Evolutionary conservation across 2,329 filamentous ascomycete species (phyloP).

Genomic region (Geosmithia flava): DNA sequence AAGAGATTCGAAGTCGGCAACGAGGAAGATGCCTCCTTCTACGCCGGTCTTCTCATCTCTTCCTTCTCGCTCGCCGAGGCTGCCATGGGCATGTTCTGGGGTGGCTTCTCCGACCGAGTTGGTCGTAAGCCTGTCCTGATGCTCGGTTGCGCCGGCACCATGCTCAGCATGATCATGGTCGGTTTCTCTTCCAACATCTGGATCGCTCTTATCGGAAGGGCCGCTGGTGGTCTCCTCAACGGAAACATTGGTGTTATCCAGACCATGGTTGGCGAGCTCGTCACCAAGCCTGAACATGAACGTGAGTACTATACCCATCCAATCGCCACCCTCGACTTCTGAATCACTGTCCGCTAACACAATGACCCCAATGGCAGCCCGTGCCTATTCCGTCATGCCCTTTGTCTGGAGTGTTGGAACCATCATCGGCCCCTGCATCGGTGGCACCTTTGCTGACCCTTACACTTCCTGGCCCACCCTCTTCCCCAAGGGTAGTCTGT

Average conservation of each 20-base stretch:
- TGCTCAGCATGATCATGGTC: slow-evolving; percentile 71
- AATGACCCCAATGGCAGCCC: slow-evolving; percentile 35
- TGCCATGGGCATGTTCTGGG: slow-evolving; percentile 81
- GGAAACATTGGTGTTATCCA: slow-evolving; percentile 87
- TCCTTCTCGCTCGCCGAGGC: slow-evolving; percentile 76
- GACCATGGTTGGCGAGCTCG: slow-evolving; percentile 85
- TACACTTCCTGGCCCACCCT: slow-evolving; percentile 57
- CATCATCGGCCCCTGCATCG: slow-evolving; percentile 79
- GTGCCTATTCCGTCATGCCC: slow-evolving; percentile 84
- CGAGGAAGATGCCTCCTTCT: slow-evolving; percentile 69
- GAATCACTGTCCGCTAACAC: background rate
- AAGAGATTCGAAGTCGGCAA: slow-evolving; percentile 63
- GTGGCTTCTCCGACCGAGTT: slow-evolving; percentile 65
- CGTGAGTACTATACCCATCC: slow-evolving; percentile 39
- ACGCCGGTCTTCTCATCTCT: slow-evolving; percentile 78
- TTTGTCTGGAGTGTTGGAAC: slow-evolving; percentile 90
- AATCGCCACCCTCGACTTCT: slow-evolving; percentile 1
- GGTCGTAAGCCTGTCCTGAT: slow-evolving; percentile 80
- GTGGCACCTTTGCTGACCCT: slow-evolving; percentile 75
- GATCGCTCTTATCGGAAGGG: slow-evolving; percentile 65
- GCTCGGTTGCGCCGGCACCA: slow-evolving; percentile 69
- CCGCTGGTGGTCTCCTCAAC: slow-evolving; percentile 72
- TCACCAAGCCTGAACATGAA: slow-evolving; percentile 74
- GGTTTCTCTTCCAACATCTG: slow-evolving; percentile 76
- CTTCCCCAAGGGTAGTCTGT: slow-evolving; percentile 58